These are phyloP conservation scores for Colletotrichum higginsianum DNA, from an alignment of 2,329 filamentous ascomycete species.

Conservation along the genomic window DNA sequence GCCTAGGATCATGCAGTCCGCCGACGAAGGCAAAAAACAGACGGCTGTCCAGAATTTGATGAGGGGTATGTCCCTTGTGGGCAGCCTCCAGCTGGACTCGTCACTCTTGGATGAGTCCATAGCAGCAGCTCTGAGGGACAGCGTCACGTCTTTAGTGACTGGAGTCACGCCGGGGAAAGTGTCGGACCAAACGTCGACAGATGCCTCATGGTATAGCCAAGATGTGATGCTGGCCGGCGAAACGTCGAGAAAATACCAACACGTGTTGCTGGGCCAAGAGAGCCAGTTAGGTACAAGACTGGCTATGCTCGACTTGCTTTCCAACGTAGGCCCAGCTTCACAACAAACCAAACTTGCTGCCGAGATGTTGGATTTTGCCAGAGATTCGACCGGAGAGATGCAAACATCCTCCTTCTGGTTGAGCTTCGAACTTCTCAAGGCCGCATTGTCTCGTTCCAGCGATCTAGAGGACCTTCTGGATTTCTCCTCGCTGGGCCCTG, in stretches of 20 bases:
- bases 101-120: slow-evolving; percentile 78
- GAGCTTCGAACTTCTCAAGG: slow-evolving; percentile 78
- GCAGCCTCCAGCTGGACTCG: slow-evolving; percentile 74
- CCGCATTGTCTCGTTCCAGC: slow-evolving; percentile 64
- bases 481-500: slow-evolving; percentile 58
- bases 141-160: slow-evolving; percentile 67
- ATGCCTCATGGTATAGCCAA: slow-evolving; percentile 49
- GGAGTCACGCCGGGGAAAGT: slow-evolving; percentile 51
- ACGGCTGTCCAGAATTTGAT: slow-evolving; percentile 83
- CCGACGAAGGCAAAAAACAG: slow-evolving; percentile 84
- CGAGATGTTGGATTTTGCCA: slow-evolving; percentile 76
- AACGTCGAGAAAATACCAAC: slow-evolving; percentile 63
- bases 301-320: slow-evolving; percentile 72
- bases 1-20: slow-evolving; percentile 85
- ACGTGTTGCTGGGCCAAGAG: slow-evolving; percentile 74
- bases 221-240: slow-evolving; percentile 46
- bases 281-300: slow-evolving; percentile 75
- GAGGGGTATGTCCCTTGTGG: slow-evolving; percentile 78
- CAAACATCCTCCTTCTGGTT: slow-evolving; percentile 86
- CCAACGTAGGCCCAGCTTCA: slow-evolving; percentile 69
- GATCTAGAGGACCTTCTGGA: slow-evolving; percentile 79
- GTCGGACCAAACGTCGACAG: slow-evolving; percentile 50
- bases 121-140: slow-evolving; percentile 80
- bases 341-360: slow-evolving; percentile 73
- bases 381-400: slow-evolving; percentile 69